phyloP scores from a whole-genome alignment of 106 monocot species.

The Apostasia shenzhenica region DNA sequence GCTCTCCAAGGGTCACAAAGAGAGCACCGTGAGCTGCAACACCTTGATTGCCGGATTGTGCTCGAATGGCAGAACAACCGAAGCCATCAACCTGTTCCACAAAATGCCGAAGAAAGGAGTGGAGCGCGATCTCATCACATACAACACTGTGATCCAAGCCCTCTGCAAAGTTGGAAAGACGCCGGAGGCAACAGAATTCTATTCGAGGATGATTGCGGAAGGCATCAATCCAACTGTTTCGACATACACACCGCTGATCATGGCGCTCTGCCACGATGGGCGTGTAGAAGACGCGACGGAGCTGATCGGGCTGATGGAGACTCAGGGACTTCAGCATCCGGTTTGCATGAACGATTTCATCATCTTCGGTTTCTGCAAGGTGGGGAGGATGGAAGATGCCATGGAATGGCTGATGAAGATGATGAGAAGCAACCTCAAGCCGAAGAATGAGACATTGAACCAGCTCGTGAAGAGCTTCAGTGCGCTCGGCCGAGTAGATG shows the following conservation, averaged over 20 bases:
- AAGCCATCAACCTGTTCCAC: conserved; percentile 35
- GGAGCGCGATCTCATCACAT: conserved; percentile 36
- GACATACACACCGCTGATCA: conserved; percentile 44
- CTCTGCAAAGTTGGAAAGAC: conserved; percentile 35
- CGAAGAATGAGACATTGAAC: conserved; percentile 18
- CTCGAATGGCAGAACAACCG: conserved; percentile 21
- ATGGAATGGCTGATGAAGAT: conserved; percentile 43
- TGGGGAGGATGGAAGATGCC: conserved; percentile 26
- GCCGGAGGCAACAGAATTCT: conserved; percentile 25
- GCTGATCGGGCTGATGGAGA: conserved; percentile 41
- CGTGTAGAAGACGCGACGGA: conserved; percentile 22
- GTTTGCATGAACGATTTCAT: conserved; percentile 38
- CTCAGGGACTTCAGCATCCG: conserved; percentile 28
- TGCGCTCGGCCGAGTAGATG: conserved; percentile 19
- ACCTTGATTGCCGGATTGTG: conserved; percentile 38
- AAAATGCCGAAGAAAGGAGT: conserved; percentile 33
- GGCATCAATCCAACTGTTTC: conserved; percentile 32
- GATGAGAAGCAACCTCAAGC: conserved; percentile 40
- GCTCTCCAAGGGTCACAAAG: conserved; percentile 25
- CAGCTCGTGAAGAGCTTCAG: conserved; percentile 28
- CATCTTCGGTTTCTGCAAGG: conserved; percentile 37
- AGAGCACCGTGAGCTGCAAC: conserved; percentile 46
- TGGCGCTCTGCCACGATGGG: conserved; percentile 32
- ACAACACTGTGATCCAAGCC: conserved; percentile 48
- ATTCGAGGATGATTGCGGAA: conserved; percentile 13